phyloP scores from a whole-genome alignment of 495 filamentous ascomycete species.

The Talaromyces ruber region DNA sequence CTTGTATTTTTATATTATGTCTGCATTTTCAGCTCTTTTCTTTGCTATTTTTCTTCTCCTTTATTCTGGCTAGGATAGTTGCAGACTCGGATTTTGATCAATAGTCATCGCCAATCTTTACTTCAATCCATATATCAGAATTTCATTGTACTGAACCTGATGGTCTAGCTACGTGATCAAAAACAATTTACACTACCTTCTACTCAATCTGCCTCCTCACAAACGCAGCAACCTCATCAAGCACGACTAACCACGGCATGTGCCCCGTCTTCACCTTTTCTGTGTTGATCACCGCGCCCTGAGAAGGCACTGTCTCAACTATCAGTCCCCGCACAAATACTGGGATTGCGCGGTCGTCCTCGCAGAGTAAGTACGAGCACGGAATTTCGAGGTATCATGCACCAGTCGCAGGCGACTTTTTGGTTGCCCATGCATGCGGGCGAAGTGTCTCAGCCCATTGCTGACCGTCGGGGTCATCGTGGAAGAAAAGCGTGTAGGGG shows the following conservation, averaged over 20 bases:
- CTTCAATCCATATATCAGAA: background rate
- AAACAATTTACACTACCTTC: background rate
- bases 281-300: constrained; percentile 20
- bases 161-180: no score
- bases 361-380: constrained; percentile 24
- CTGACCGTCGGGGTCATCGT: constrained; percentile 27
- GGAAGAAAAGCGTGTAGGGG: constrained; percentile 23
- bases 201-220: constrained; percentile 13
- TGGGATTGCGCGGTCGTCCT: constrained; percentile 28
- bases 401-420: constrained; percentile 21
- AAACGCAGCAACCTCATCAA: constrained; percentile 16
- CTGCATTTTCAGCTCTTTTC: background rate
- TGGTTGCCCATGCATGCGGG: constrained; percentile 25
- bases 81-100: background rate
- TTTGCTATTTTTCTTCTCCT: background rate
- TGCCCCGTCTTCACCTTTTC: constrained; percentile 23
- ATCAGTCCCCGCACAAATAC: constrained; percentile 28
- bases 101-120: background rate
- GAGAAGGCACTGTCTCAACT: constrained; percentile 21
- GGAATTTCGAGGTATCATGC: constrained; percentile 22
- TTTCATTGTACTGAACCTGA: background rate
- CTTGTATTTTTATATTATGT: background rate
- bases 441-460: constrained; percentile 22
- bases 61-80: background rate
- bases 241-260: constrained; percentile 24